Evolutionary conservation across 2,329 filamentous ascomycete species (phyloP), one percentile per base, ranked within the genome.

Genomic region (Epichloe hybrida): DNA sequence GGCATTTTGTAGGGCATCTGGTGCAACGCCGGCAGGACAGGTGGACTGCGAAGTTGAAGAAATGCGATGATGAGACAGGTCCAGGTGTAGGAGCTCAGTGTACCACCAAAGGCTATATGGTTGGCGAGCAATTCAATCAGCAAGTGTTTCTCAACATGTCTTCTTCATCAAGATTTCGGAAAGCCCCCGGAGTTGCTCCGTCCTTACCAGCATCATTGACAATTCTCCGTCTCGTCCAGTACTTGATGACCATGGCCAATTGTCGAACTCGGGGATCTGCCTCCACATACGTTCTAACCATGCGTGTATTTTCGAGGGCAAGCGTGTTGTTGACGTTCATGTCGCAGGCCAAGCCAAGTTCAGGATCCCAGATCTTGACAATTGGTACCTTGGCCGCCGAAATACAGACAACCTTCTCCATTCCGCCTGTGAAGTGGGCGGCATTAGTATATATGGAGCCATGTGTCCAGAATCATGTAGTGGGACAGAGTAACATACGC

Each of bases 241-340:
- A 80, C 67, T 98, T 98, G 69, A 98, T 80, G 54, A 95, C 86
- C 88, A 98, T 97, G 15, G 93, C 91, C 58, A 98, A 72, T 43
- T 87, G 89, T 42, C 93, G 82, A 51, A 98, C 88, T 54, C 93
- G 83, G 39, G 89, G 81, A 66, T 98, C 93, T 52, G 94, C 84
- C 62, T 94, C 83, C 54, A 98, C 88, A 68, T 98, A 98, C 0
- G 89, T 95, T 64, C 90, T 88, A 60, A 98, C 93, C 90, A 98
- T 95, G 48, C 90, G 82, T 13, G 93, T 98, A 62, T 98, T 98
- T 66, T 97, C 90, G 54, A 98, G 73, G 4, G 93, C 93, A 49
- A 94, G 69, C 0, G 90, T 93, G 61, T 97, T 98, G 72, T 98
- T 98, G 70, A 98, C 90, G 60, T 98, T 98, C 84, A 98, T 93